A percentile compares a stretch with the other conserved stretches of the same genome.
phyloP scores from a whole-genome alignment of 441 rosid genomes.

The Gossypium lobatum region DNA sequence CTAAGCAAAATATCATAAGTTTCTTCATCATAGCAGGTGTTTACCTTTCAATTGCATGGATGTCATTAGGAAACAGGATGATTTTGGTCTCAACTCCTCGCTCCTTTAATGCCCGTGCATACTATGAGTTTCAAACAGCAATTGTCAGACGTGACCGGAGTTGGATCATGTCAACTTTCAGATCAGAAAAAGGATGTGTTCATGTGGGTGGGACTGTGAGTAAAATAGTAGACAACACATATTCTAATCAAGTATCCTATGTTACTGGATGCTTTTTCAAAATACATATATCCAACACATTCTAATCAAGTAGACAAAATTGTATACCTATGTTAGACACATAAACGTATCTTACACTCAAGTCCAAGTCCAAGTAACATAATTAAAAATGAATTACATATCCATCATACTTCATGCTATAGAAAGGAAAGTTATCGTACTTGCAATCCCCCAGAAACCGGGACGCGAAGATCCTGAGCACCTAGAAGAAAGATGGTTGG shows the following conservation, averaged over 20 bases:
- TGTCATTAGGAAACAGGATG: conserved; percentile 62
- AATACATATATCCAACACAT: background rate
- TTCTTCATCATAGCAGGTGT: background rate
- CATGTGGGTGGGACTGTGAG: background rate
- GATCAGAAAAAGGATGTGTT: background rate
- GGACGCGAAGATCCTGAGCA: conserved; percentile 87
- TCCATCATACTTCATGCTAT: background rate
- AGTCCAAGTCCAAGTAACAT: background rate
- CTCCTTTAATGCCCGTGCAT: conserved; percentile 71
- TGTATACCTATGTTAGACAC: background rate
- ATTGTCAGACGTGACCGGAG: background rate
- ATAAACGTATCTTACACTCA: too few species aligned
- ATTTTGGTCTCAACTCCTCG: conserved; percentile 75
- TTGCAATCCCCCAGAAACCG: conserved; percentile 70
- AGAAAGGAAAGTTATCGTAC: conserved; percentile 34
- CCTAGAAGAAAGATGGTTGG: conserved; percentile 82
- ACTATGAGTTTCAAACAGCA: conserved; percentile 35
- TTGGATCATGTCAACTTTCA: background rate
- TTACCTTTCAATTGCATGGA: conserved; percentile 68
- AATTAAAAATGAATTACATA: background rate
- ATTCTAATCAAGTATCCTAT: background rate
- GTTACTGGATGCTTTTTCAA: background rate
- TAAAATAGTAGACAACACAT: too few species aligned
- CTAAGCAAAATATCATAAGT: background rate
- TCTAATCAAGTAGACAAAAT: background rate